Base-by-base conservation (phyloP, 352 stramenopile species). In the Pelagophyceae sp. region DNA sequence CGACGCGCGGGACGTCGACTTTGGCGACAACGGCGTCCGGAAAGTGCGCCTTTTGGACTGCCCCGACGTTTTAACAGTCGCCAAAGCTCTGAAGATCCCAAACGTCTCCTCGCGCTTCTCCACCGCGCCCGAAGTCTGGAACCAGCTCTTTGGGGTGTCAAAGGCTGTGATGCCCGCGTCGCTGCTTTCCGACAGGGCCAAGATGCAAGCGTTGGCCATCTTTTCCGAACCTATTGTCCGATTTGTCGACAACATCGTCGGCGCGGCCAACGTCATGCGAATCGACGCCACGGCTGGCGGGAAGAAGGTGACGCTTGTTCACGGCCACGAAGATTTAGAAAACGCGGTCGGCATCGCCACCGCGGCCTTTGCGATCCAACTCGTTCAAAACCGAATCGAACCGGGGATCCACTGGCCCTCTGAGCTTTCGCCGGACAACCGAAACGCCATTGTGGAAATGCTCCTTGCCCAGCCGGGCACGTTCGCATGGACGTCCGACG, bases 201-300 rank as follows among this genome's bases (percentile, higher is more conserved):
- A 77, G 0, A 85, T 85, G 81, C 82, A 86, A 58, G 70, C 61
- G 19, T 81, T 86, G 75, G 72, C 77, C 20, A 35, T 84, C 11
- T 86, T 86, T 77, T 84, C 79, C 0, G 77, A 81, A 69, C 82
- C 82, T 67, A 83, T 86, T 32, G 84, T 86, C 70, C 79, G 82
- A 25, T 15, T 82, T 38, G 82, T 86, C 0, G 82, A 86, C 72
- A 77, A 40, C 37, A 71, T 86, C 27, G 82, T 86, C 25, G 82
- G 82, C 31, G 75, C 81, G 20, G 84, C 81, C 35, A 86, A 86
- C 69, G 82, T 81, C 15, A 86, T 86, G 82, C 72, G 81, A 20
- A 80, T 85, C 45, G 81, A 86, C 63, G 78, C 63, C 3, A 74
- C 33, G 11, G 38, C 5, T 2, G 61, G 11, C 15, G 3, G 25